Evolutionary conservation across 331 rosid genomes (phyloP).

Genomic region (Quercus lobata): DNA sequence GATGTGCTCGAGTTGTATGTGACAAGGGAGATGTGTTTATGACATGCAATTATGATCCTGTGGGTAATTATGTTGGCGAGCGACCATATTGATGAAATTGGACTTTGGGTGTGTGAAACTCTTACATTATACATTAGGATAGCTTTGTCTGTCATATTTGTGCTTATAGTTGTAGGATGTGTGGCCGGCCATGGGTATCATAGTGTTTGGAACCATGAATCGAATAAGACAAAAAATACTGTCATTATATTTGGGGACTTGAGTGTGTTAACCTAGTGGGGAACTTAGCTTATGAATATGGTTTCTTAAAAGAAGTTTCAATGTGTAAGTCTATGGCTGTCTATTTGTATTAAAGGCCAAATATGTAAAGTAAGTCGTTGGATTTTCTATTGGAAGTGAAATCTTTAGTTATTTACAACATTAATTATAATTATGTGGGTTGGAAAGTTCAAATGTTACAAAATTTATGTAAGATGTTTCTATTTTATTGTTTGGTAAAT

Average conservation of each 20-base stretch:
- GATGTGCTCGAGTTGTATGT: conserved; percentile 73
- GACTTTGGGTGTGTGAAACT: neutral
- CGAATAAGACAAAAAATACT: neutral
- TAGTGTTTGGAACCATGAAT: neutral
- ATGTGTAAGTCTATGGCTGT: neutral
- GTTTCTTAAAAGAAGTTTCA: neutral
- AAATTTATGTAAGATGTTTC: too few relatives aligned
- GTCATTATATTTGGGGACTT: neutral
- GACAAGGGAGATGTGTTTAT: conserved; percentile 75
- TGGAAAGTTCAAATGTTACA: neutral
- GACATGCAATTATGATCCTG: conserved; percentile 84
- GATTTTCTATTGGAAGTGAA: neutral
- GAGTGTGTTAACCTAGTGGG: neutral
- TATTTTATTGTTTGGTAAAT: too few relatives aligned
- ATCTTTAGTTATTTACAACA: neutral
- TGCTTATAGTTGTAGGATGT: neutral
- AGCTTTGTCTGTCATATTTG: neutral
- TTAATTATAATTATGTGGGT: neutral
- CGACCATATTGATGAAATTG: conserved; percentile 47
- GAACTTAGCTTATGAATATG: neutral
- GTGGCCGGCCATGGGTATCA: neutral
- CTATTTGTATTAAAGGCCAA: neutral
- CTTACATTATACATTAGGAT: neutral
- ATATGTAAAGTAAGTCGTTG: neutral
- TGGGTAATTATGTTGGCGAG: conserved; percentile 71